Base-by-base conservation (phyloP, 176 grass and related monocot species). In the Carex kokanica region DNA sequence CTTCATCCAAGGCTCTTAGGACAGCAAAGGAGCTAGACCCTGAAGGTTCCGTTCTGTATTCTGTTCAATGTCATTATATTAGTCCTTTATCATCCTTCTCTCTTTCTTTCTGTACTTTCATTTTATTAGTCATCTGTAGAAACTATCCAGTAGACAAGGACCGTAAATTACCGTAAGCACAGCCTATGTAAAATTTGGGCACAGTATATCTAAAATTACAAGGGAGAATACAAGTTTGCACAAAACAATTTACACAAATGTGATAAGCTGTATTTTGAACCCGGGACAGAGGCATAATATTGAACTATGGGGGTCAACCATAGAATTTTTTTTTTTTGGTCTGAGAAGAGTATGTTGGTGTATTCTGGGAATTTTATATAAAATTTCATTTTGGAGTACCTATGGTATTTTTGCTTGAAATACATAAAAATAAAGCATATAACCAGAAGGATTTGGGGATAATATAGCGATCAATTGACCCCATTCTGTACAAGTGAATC, bases 1-100 rank as follows among this genome's bases (percentile, higher is more conserved):
- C 86, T 47, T 93, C 94, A 75, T 97, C 94, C 88, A 84, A 80
- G 75, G 91, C 86, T 85, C 94, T 97, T 85, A 86, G 86, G 52
- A 77, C 88, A 63, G 94, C 89, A 17, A 97, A 87, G 72, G 91
- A 97, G 89, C 86, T 93, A 54, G 94, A 93, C 74, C 55, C 87
- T 68, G 94, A 97, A 88, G 94, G 91, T 97, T 64, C 29, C 17
- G 12, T 41, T 31, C 2, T 63, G 21, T 81, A 47, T 43, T 81
- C 9, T 34, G 25, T 34, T 78, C 25, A 78, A 55, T 78, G 24
- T 78, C 73, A 78, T 55, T 55, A 4, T 3, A 55, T 78, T 49
- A 49, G 24, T 15, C 43, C 2, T 32, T 53, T 15, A 8, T 78
- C 24, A 9, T 54, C 4, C 25, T 25, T 78, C 51, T 56, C 25